A percentile compares a stretch with the other conserved stretches of the same genome.
Conservation (phyloP, 2,329 filamentous ascomycete species). For the Alternaria conjuncta region DNA sequence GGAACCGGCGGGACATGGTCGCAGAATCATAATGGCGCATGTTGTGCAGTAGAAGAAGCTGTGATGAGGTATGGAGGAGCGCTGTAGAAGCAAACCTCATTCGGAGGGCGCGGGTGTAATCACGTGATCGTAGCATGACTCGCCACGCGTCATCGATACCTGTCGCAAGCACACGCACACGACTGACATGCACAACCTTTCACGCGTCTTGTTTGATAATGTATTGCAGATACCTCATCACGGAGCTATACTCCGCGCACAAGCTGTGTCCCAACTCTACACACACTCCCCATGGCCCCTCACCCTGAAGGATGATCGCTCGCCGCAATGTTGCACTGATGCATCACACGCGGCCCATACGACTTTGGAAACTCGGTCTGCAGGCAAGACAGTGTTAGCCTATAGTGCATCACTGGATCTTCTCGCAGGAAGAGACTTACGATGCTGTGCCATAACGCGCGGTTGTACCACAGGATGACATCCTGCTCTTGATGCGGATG, state of each 20-base stretch:
- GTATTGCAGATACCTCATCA: not conserved
- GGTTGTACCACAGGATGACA: constrained; percentile 21
- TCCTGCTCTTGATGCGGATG: constrained; percentile 22
- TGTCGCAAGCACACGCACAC: not conserved
- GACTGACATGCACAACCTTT: not conserved
- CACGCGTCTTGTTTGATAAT: not conserved
- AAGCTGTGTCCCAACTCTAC: rapidly evolving
- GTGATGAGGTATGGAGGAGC: not conserved
- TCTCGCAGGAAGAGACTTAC: not conserved
- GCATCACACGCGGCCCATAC: constrained; percentile 16
- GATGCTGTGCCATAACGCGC: constrained; percentile 20
- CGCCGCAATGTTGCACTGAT: constrained; percentile 19
- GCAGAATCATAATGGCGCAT: not conserved
- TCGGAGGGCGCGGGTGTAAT: rapidly evolving
- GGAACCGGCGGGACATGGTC: not conserved
- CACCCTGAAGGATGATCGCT: constrained; percentile 14
- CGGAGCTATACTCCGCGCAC: not conserved
- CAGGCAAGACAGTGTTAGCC: not conserved
- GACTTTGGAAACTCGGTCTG: constrained; percentile 19
- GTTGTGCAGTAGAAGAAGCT: not conserved
- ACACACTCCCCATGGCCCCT: not conserved
- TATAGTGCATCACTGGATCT: not conserved
- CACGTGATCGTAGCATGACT: not conserved
- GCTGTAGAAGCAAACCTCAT: not conserved
- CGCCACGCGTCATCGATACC: not conserved